Evolutionary conservation across 1,139 yeast genomes (phyloP).

Genomic region (Diutina ranongensis): DNA sequence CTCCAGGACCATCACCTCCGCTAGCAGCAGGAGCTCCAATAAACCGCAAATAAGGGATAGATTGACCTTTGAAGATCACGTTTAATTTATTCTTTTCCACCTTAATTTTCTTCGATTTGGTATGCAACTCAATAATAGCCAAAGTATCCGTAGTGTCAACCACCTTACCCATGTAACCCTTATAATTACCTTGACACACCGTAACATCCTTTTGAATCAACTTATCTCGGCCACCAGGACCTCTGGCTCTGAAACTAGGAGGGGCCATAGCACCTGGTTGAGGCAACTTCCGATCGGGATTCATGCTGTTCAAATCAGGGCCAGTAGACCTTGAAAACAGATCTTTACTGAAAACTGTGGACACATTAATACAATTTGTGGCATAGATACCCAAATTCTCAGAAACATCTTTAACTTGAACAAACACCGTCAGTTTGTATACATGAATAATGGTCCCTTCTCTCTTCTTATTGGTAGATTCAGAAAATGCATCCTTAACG

Average conservation of each 20-base stretch:
- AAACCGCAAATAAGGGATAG: slow-evolving; percentile 73
- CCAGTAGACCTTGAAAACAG: slow-evolving; percentile 46
- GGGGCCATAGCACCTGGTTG: slow-evolving; percentile 19
- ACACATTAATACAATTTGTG: slow-evolving; percentile 61
- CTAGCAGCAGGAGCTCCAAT: slow-evolving; percentile 35
- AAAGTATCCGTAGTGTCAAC: slow-evolving; percentile 85
- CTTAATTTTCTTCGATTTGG: slow-evolving; percentile 80
- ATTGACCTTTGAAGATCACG: slow-evolving; percentile 54
- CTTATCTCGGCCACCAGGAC: slow-evolving; percentile 60
- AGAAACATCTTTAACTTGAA: slow-evolving; percentile 63
- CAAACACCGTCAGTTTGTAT: slow-evolving; percentile 66
- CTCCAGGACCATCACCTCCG: slow-evolving; percentile 15
- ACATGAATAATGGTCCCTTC: slow-evolving; percentile 85
- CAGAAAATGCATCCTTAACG: slow-evolving; percentile 67
- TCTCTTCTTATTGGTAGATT: slow-evolving; percentile 32
- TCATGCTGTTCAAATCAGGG: slow-evolving; percentile 72
- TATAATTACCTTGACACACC: slow-evolving; percentile 82
- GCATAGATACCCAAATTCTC: slow-evolving; percentile 93
- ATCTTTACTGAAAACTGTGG: slow-evolving; percentile 77
- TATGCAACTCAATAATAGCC: slow-evolving; percentile 89
- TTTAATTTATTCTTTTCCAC: slow-evolving; percentile 70
- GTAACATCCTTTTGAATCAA: slow-evolving; percentile 77
- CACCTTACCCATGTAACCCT: slow-evolving; percentile 89
- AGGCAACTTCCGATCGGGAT: slow-evolving; percentile 53
- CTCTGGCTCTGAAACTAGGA: slow-evolving; percentile 15